Base-by-base conservation (phyloP, 441 rosid genomes). In the Heliophila coronopifolia region DNA sequence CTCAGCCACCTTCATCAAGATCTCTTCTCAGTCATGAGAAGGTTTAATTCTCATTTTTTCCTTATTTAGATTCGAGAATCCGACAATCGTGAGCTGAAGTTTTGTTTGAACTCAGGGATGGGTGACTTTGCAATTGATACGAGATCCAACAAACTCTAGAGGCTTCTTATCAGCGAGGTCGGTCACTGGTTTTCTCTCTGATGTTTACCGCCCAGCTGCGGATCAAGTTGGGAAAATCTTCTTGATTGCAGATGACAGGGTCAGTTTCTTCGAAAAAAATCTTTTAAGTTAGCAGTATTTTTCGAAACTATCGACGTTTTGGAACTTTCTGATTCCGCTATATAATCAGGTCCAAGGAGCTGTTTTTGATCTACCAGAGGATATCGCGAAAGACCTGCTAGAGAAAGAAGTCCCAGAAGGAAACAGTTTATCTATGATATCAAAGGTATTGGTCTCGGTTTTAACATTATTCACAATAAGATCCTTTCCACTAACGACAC, bases 331-430 rank as follows among this genome's bases (percentile, higher is more conserved):
- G 38, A 38, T 50, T 30, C 37, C 58, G 55, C 20, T 24, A 17
- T 33, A 19, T n/a, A 59, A 18, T 68, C 80, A 91, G 98, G 71
- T 91, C 50, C 98, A 84, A 74, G 98, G 96, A 64, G 96, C 96
- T 16, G 89, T 91, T 54, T 91, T 91, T 65, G 98, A 91, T 74
- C 77, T 91, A 48, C 95, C 96, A 1, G 96, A 87, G 75, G 98
- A 91, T 55, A 79, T 87, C 36, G 96, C 91, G 2, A 87, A 83
- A 75, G 85, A 70, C 67, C 73, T 86, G 45, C 74, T 91, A 49
- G 75, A 66, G 58, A 77, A 66, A 71, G 75, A 79, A 73, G 34
- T 72, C 28, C 96, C 95, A 31, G 84, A 83, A 16, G 98, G 98
- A 64, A 87, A 84, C 72, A 74, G 70, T 37, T 54, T 91, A 56